phyloP scores from a whole-genome alignment of 164 flowering plant genomes.

The Piper betle region DNA sequence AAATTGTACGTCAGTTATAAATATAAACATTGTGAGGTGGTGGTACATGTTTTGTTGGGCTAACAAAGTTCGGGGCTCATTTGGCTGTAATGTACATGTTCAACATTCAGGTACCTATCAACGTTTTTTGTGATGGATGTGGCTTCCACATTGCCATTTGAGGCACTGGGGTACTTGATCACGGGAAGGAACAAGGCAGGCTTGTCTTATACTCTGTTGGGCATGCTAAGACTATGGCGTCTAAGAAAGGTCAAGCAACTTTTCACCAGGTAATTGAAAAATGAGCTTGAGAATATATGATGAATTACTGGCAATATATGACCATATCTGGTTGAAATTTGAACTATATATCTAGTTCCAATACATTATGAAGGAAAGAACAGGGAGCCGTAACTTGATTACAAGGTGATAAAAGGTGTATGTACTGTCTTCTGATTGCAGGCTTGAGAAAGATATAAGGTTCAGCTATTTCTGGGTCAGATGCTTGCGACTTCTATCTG shows the following conservation, averaged over 20 bases:
- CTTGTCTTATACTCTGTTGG: constrained; percentile 43
- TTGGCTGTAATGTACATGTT: too few species aligned
- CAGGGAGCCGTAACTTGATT: not conserved
- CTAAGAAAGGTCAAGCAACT: constrained; percentile 60
- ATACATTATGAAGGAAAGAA: not conserved
- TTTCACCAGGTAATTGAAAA: constrained; percentile 56
- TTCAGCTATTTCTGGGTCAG: constrained; percentile 80
- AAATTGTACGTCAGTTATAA: too few species aligned
- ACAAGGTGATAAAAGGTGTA: not conserved
- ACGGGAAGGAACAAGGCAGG: constrained; percentile 37
- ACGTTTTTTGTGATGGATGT: constrained; percentile 90
- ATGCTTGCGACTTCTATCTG: constrained; percentile 61
- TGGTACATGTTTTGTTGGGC: too few species aligned
- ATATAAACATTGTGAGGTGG: too few species aligned
- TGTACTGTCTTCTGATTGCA: constrained; percentile 11
- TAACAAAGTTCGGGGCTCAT: too few species aligned
- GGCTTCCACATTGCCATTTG: constrained; percentile 85
- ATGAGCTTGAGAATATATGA: not conserved
- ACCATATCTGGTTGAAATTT: not conserved
- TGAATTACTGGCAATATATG: not conserved
- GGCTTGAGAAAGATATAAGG: constrained; percentile 92
- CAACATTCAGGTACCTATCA: constrained; percentile 54
- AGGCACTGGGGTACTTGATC: constrained; percentile 37
- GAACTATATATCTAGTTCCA: too few species aligned
- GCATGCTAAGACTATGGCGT: constrained; percentile 79